Evolutionary conservation across 768 basidiomycete genomes (phyloP).

Genomic region (Boletus coccyginus): DNA sequence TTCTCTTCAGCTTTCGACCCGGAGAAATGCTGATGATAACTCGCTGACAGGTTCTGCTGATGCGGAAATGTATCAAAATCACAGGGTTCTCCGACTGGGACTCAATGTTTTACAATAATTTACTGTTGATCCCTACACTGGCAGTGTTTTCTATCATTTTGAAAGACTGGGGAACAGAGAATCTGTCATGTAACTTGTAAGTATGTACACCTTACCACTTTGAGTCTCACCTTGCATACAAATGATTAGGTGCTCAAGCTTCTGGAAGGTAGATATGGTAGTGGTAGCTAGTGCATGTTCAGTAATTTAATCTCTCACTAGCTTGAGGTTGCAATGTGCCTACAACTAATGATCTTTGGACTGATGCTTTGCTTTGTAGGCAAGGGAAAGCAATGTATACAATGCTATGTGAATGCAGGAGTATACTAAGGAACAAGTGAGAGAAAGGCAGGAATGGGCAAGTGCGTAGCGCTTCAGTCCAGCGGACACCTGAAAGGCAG

Average conservation of each 20-base stretch:
- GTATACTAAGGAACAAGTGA: no score
- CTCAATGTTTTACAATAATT: conserved; percentile 99
- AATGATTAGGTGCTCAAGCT: conserved; percentile 7
- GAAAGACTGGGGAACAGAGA: conserved; percentile 90
- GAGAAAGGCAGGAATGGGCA: no score
- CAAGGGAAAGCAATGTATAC: no score
- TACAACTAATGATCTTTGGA: no score
- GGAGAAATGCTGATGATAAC: conserved; percentile 1
- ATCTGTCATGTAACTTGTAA: conserved; percentile 84
- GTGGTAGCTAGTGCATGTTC: conserved; percentile 14
- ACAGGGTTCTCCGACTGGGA: conserved; percentile 99
- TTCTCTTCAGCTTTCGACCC: not conserved
- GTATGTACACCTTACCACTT: conserved; percentile 31
- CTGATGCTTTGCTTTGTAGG: no score
- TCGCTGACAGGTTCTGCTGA: conserved; percentile 71
- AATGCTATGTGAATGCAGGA: no score
- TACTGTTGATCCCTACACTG: conserved; percentile 89
- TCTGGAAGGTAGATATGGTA: conserved; percentile 3
- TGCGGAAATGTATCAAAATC: conserved; percentile 94
- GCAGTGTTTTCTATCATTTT: conserved; percentile 74
- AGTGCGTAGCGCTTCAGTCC: no score
- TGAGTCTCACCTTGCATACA: not conserved
- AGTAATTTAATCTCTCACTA: conserved; percentile 11
- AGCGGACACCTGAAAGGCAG: no score
- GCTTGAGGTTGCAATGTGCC: no score